Evolutionary conservation across 306 rosid species (phyloP), one percentile per base, ranked within the genome.

Genomic region (Casuarina cunninghamiana): DNA sequence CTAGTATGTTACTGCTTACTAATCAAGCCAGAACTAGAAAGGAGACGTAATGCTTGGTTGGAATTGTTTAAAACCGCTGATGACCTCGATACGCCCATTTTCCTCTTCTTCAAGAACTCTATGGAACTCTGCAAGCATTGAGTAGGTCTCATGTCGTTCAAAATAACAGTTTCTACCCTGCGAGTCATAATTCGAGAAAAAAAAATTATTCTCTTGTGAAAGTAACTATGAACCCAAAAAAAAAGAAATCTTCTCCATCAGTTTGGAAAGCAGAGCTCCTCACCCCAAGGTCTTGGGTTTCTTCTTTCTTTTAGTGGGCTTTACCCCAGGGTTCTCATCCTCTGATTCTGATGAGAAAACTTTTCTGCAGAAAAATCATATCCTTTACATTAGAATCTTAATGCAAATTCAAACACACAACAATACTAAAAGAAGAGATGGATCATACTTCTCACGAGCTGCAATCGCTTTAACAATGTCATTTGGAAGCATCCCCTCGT

Each of bases 401-500:
- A 39, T 43, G 50, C 44, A n/a, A 77, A 75, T 8, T 10, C 54
- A 71, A 2, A 17, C 3, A n/a, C 44, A 75, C 37, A 82, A n/a
- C 45, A 26, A 63, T 32, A 50, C 49, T 5, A 7, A 75, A 15
- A 53, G 15, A 60, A 77, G n/a, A 10, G 48, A 17, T n/a, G 44
- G 44, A 3, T 44, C 83, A 78, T 86, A 86, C 97, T 94, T 95
- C 85, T 93, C 99, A n/a, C 88, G 89, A 21, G 92, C 85, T 49
- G 89, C 93, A 80, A 95, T 91, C 90, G 85, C 77, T 72, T 91
- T 86, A 46, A 95, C 99, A 41, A 95, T 88, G 84, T 82, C 75
- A 13, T 85, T 69, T 2, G 99, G 96, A 78, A 95, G 99, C 91
- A 89, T 90, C 53, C 93, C 97, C 5, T 39, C 62, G 44, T 74